Evolutionary conservation across 352 stramenopile species (phyloP), one percentile per base, ranked within the genome.

Genomic region (Phytophthora syringae): DNA sequence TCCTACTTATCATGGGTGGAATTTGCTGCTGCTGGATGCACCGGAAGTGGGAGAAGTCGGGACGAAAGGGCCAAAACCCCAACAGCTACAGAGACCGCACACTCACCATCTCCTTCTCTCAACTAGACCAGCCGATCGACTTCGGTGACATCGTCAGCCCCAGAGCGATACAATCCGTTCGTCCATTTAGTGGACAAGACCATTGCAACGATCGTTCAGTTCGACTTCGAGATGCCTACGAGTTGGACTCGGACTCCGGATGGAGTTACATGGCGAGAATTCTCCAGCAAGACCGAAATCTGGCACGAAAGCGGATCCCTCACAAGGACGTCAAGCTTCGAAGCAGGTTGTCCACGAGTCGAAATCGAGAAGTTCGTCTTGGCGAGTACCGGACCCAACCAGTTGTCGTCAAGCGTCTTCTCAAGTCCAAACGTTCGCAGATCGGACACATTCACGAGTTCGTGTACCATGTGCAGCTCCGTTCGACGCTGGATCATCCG

Each of bases 361-460:
- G 56, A 28, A 79, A 72, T 15, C 58, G 72, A 16, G 78, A 87
- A 44, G 64, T 84, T 16, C 82, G 70, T 47, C 39, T 61, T 11
- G 76, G 69, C 1, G 45, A 54, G 24, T 82, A 73, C 47, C 47
- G 60, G 22, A 56, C 62, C 39, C 34, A 72, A 10, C 60, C 64
- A 27, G 71, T 87, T 7, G 67, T 75, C 10, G 64, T 84, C 52
- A 87, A 87, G 62, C 52, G 56, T 2, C 42, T 87, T 15, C 51
- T 80, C 5, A 73, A 77, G 48, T 42, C 56, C 37, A 77, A 79
- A n/a, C 66, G 52, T 11, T 55, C 60, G 12, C 69, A 74, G 11
- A 55, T 67, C 15, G 30, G 70, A 11, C 24, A 65, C 21, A 45
- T 77, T 44, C 60, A 79, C 18, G 62, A 67, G 13, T 83, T 87